Percentiles rank a stretch among this genome's conserved stretches.
Conservation (phyloP, 164 flowering plant species). For the Piper longum region DNA sequence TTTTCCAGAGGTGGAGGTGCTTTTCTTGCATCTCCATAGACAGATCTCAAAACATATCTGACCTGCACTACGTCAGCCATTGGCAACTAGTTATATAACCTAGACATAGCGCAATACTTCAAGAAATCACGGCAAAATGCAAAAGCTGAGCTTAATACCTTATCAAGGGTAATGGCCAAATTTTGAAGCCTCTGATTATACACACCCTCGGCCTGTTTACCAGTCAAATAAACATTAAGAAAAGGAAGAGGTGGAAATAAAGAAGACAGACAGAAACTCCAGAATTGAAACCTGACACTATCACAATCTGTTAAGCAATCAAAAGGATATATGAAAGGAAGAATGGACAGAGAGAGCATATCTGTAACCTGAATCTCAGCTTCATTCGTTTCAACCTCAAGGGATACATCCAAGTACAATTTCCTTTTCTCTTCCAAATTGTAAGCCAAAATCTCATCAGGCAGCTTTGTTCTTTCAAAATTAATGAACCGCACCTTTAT, state of each 20-base stretch:
- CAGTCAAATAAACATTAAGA: constrained; percentile 3
- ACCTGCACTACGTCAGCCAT: constrained; percentile 39
- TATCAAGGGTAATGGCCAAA: constrained; percentile 91
- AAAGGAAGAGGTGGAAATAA: not conserved
- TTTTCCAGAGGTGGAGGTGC: constrained; percentile 91
- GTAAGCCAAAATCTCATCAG: constrained; percentile 71
- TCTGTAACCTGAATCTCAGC: constrained; percentile 83
- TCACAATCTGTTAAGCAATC: too few relatives aligned
- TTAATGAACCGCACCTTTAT: constrained; percentile 88
- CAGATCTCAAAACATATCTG: constrained; percentile 80
- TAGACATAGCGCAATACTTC: not conserved
- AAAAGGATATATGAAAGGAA: not conserved
- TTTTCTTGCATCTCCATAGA: constrained; percentile 75
- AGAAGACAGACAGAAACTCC: not conserved
- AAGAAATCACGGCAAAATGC: not conserved
- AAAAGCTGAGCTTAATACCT: constrained; percentile 28
- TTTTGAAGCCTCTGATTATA: constrained; percentile 97
- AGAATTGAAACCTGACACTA: too few relatives aligned
- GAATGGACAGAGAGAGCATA: not conserved
- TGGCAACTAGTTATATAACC: not conserved
- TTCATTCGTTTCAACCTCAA: constrained; percentile 79
- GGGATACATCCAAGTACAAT: constrained; percentile 55
- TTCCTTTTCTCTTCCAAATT: constrained; percentile 90
- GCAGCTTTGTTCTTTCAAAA: constrained; percentile 86
- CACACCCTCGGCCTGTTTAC: constrained; percentile 90